A percentile compares a stretch with the other conserved stretches of the same genome.
Evolutionary conservation across 2,329 filamentous ascomycete genomes (phyloP).

Genomic region (Colletotrichum nymphaeae): DNA sequence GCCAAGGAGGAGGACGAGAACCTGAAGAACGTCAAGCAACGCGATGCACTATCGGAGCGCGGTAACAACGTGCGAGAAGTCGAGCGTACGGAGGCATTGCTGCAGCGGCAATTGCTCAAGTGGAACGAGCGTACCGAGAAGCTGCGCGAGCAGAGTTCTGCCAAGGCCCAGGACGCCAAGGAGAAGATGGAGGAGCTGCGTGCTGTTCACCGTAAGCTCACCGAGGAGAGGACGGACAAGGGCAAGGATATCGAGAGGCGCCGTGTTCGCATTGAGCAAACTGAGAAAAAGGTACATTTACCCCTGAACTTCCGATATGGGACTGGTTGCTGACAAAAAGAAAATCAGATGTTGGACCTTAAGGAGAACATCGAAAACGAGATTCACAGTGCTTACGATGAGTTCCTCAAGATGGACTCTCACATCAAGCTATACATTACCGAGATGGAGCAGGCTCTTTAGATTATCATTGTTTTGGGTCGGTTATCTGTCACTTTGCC

Average conservation of each 20-base stretch:
- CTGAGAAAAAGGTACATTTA: constrained; percentile 89
- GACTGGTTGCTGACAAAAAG: constrained; percentile 32
- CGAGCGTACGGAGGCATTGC: constrained; percentile 85
- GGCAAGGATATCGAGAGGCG: constrained; percentile 92
- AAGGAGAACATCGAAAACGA: constrained; percentile 98
- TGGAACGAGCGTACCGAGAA: constrained; percentile 90
- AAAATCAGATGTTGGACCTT: constrained; percentile 87
- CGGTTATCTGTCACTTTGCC: not conserved
- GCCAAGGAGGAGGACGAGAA: constrained; percentile 93
- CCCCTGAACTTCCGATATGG: not conserved
- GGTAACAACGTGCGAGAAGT: constrained; percentile 92
- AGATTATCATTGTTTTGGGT: not conserved
- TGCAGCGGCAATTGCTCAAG: constrained; percentile 85
- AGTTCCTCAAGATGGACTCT: constrained; percentile 97
- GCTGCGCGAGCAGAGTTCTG: constrained; percentile 81
- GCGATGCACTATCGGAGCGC: constrained; percentile 87
- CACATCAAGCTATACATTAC: constrained; percentile 98
- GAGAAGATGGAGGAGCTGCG: constrained; percentile 91
- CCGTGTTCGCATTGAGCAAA: constrained; percentile 95
- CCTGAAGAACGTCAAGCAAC: constrained; percentile 80
- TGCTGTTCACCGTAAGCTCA: constrained; percentile 81
- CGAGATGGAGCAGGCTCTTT: constrained; percentile 94
- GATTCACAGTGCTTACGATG: constrained; percentile 88
- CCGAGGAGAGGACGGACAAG: constrained; percentile 87
- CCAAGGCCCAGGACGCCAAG: constrained; percentile 84